Evolutionary conservation across 257 asterid species (phyloP), one percentile per base, ranked within the genome.

Genomic region (Solanum arcanum): DNA sequence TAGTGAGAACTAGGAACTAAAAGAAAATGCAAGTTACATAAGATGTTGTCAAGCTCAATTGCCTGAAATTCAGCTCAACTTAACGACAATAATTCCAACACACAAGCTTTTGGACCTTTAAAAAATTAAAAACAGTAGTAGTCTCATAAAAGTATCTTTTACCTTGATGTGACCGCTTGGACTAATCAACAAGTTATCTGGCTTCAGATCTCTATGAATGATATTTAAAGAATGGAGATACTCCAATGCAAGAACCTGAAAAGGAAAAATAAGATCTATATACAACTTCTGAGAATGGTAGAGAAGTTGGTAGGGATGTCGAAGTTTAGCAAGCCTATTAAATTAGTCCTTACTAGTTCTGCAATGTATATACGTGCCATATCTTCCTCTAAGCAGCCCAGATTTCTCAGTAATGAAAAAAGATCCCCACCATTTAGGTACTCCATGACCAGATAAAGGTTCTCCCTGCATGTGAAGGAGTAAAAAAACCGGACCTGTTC

Each of bases 141-240:
- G 18, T 52, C 85, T 47, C 60, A 83, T 83, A 68, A 70, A 42
- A 78, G 31, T 72, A 72, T 33, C 37, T 73, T 47, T 89, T 94
- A 97, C 99, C 99, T 97, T 97, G 94, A 97, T 95, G 91, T 96
- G 99, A 88, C 99, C 99, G 89, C 96, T 97, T 81, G 98, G 97
- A 90, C 98, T 98, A 72, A 97, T 96, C 93, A 97, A 90, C 87
- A 97, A 90, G 91, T 97, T 97, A 92, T 97, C 99, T 88, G 99
- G 99, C 93, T 97, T 97, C 92, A 97, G 91, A 89, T 97, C 99
- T 90, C 99, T 91, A 86, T 97, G 99, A 91, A 96, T 92, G 89
- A 97, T 95, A 90, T 93, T 92, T 87, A 95, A 91, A 66, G 99
- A 97, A 92, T 97, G 99, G 75, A 97, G 93, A 89, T 96, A 97